Evolutionary conservation across 768 basidiomycete species (phyloP).

Genomic region (Termitomyces sp.): DNA sequence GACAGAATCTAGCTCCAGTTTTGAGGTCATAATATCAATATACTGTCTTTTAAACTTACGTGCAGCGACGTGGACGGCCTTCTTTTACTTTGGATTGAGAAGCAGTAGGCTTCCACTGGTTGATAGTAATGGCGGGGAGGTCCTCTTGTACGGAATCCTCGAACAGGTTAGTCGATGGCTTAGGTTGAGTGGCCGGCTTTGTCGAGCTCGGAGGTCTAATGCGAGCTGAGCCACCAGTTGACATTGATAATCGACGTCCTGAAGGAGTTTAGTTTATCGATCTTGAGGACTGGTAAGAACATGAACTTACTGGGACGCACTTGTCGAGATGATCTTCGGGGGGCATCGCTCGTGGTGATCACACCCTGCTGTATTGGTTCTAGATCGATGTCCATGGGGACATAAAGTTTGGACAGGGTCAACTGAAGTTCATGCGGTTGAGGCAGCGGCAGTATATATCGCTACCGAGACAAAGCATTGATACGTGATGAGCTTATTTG

Average conservation of each 20-base stretch:
- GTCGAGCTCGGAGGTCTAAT: neutral
- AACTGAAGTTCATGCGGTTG: neutral
- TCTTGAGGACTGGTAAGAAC: too few relatives aligned
- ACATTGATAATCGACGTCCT: neutral
- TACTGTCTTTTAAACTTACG: conserved; percentile 1
- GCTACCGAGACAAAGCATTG: neutral
- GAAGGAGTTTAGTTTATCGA: neutral
- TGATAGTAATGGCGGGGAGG: neutral
- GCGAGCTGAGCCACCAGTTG: neutral
- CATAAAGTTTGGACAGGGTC: neutral
- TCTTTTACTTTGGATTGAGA: neutral
- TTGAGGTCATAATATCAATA: neutral
- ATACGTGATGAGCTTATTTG: neutral
- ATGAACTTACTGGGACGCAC: neutral
- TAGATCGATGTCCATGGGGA: neutral
- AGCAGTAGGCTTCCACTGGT: neutral
- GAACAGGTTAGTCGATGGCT: neutral
- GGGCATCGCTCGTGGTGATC: neutral
- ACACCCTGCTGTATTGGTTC: neutral
- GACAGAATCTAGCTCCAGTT: neutral
- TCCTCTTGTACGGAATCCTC: neutral
- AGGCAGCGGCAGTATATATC: neutral
- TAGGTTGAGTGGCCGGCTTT: neutral
- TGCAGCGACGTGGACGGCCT: neutral
- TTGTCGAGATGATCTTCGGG: neutral